These are phyloP conservation scores for Populus euphratica DNA, from an alignment of 345 rosid genomes.

Conservation along the genomic window DNA sequence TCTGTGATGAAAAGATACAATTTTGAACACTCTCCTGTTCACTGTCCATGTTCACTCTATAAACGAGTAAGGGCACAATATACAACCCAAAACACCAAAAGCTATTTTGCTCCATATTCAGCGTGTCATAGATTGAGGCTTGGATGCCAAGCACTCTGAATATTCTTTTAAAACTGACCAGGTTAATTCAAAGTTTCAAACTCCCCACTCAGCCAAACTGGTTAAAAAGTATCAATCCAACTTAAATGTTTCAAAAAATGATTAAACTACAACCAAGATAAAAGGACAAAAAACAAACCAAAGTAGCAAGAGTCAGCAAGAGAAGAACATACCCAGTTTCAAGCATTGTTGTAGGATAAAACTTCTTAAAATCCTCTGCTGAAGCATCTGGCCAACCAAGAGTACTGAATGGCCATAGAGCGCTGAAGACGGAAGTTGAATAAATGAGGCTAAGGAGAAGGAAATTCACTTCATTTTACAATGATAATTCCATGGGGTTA, in stretches of 20 bases:
- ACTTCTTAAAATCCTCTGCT: constrained; percentile 65
- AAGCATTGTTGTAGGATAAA: constrained; percentile 89
- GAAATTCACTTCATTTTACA: not conserved
- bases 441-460: constrained; percentile 3
- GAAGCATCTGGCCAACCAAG: constrained; percentile 95
- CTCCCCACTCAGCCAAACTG: not conserved
- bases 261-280: constrained; percentile 1
- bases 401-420: constrained; percentile 97
- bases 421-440: constrained; percentile 42
- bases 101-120: no score
- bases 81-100: no score
- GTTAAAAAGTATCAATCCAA: not conserved
- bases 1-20: no score
- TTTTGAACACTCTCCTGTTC: no score
- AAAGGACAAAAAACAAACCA: not conserved
- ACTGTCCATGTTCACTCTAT: no score
- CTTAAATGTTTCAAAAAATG: not conserved
- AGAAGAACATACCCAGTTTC: constrained; percentile 77
- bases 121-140: no score
- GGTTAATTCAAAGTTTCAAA: not conserved
- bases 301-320: not conserved
- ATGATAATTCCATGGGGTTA: not conserved
- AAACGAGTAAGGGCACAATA: no score
- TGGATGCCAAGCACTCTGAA: no score
- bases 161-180: not conserved